Evolutionary conservation across 2,329 filamentous ascomycete genomes (phyloP), one percentile per base, ranked within the genome.

Genomic region (Trichoderma koningiopsis): DNA sequence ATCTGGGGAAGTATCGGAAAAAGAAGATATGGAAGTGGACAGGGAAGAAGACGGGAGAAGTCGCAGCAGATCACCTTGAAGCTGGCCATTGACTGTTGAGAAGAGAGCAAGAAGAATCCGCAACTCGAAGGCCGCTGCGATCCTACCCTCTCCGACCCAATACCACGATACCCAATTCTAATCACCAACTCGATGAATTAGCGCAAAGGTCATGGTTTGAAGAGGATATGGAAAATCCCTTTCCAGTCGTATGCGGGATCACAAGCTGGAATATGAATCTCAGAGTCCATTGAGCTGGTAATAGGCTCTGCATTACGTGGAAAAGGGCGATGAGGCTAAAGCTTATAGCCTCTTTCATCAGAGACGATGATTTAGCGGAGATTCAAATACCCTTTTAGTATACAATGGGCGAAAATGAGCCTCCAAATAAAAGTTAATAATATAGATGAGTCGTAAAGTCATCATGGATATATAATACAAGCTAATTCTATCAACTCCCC

Each of bases 21-120:
- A 74, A n/a, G 74, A 74, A 14, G 75, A 75, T 4, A 82, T 82
- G 81, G 81, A 84, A 60, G 75, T 82, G 49, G 82, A 82, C 71
- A 74, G 74, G 1, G 76, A 76, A 6, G 74, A 76, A 63, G 68
- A 72, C 22, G 72, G 72, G 73, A 77, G 66, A 31, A 72, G 63
- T 31, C 68, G 71, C 10, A 79, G 75, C 68, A 73, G 72, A 57
- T 78, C 77, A 8, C 76, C 76, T 69, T 77, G 75, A 75, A 37
- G 52, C 11, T 57, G 10, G 29, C 55, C 11, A 3, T 52, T 10
- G 22, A 59, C 10, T 13, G 2, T 5, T 29, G 11, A 27, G 11
- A 40, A 8, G 29, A 35, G 13, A 35, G 11, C 2, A 35, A 13
- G 4, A 35, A 35, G 33, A 31, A 10, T 52, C 5, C 43, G 13